These are phyloP conservation scores for Aureococcus anophagefferens DNA, from an alignment of 108 stramenopile species.

Conservation along the genomic window DNA sequence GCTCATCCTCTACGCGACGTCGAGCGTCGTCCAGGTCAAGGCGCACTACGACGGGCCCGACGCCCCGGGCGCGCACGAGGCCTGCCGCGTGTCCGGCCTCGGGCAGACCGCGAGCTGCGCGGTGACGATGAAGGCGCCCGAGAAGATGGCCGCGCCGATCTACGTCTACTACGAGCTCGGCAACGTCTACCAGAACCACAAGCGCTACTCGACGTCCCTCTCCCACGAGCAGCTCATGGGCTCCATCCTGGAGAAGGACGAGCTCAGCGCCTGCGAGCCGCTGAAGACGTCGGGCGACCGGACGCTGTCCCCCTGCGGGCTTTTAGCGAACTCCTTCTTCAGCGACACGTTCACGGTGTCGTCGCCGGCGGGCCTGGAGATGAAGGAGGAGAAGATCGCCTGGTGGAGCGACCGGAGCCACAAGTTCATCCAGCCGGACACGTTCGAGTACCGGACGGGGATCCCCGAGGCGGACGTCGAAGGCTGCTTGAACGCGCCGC, in stretches of 20 bases:
- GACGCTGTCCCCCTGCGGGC: slow-evolving; percentile 86
- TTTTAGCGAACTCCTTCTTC: slow-evolving; percentile 96
- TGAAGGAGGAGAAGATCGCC: slow-evolving; percentile 83
- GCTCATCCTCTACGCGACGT: no score
- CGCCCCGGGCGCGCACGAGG: not conserved
- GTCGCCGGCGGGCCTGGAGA: not conserved
- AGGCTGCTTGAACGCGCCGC: not conserved
- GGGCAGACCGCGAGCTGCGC: not conserved
- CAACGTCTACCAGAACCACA: slow-evolving; percentile 98
- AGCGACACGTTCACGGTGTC: slow-evolving; percentile 67
- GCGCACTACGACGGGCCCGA: slow-evolving; percentile 2
- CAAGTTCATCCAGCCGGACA: slow-evolving; percentile 70
- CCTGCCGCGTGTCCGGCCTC: slow-evolving; percentile 1
- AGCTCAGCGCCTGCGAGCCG: not conserved
- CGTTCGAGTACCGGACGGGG: slow-evolving; percentile 29
- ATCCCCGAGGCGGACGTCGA: not conserved
- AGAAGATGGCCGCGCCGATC: slow-evolving; percentile 73
- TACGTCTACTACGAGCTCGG: slow-evolving; percentile 86
- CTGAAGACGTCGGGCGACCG: not conserved
- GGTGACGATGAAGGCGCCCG: not conserved
- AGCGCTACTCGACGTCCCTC: slow-evolving; percentile 51
- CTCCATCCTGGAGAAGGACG: not conserved
- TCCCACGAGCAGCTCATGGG: slow-evolving; percentile 5
- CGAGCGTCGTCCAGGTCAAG: not conserved
- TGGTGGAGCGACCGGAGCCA: slow-evolving; percentile 81